A percentile compares a stretch with the other conserved stretches of the same genome.
Evolutionary conservation across 2,329 filamentous ascomycete species (phyloP).

Genomic region (Aspergillus ustus): DNA sequence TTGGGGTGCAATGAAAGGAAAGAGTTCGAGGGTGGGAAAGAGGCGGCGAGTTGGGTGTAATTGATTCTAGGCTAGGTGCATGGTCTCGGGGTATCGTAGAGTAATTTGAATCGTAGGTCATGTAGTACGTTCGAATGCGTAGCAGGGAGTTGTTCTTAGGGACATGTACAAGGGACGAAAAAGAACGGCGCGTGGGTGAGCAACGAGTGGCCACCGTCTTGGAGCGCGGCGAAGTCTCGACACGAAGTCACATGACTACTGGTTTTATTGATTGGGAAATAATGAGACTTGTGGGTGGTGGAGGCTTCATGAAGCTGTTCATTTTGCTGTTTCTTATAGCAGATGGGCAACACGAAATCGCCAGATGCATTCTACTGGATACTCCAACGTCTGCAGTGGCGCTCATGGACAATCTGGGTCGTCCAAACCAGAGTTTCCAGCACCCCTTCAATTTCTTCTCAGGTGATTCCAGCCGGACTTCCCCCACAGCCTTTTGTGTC

Average conservation of each 20-base stretch:
- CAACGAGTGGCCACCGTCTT: neutral
- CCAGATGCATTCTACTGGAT: neutral
- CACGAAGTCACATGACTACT: slow-evolving; percentile 28
- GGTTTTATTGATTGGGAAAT: slow-evolving; percentile 7
- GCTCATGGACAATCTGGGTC: neutral
- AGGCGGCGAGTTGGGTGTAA: neutral
- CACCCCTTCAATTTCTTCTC: neutral
- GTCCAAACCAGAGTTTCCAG: neutral
- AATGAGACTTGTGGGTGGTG: neutral
- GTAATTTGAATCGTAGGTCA: neutral
- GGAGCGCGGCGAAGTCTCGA: slow-evolving; percentile 28
- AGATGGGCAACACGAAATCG: neutral
- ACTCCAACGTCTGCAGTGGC: neutral
- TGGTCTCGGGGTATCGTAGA: neutral
- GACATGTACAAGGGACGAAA: neutral
- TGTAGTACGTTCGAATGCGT: neutral
- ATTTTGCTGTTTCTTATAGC: neutral
- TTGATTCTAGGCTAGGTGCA: neutral
- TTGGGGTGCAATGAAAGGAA: neutral
- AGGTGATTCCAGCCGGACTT: neutral
- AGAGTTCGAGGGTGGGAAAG: neutral
- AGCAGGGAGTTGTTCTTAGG: neutral
- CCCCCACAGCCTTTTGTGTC: neutral
- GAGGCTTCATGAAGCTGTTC: neutral
- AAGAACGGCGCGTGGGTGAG: neutral